These are phyloP conservation scores for Panicum virgatum DNA, from an alignment of 202 grass and related monocot genomes.

Conservation along the genomic window DNA sequence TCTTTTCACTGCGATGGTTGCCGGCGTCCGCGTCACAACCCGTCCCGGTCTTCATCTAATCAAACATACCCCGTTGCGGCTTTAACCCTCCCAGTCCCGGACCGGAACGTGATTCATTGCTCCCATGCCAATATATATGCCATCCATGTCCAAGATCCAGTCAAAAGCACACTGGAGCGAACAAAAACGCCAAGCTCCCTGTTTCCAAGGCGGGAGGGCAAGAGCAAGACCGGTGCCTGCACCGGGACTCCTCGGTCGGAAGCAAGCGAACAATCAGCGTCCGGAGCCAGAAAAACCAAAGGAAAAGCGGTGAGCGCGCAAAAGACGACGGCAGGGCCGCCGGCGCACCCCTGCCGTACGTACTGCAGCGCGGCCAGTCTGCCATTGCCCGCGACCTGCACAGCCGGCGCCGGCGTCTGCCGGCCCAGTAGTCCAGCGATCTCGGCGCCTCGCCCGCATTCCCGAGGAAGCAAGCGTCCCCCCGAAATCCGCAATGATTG, in stretches of 20 bases:
- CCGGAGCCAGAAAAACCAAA: slow-evolving; percentile 20
- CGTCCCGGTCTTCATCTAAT: background rate
- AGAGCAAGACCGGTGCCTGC: slow-evolving; percentile 4
- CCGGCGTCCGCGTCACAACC: background rate
- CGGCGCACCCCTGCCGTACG: slow-evolving; percentile 12
- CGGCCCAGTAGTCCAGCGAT: background rate
- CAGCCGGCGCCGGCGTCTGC: background rate
- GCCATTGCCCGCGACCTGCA: background rate
- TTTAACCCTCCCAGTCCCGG: background rate
- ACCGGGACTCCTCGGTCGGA: background rate
- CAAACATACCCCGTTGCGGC: background rate
- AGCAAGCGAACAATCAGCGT: slow-evolving; percentile 35
- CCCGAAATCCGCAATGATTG: slow-evolving; percentile 49
- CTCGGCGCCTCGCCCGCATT: background rate
- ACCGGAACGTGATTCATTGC: background rate
- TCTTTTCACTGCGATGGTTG: background rate
- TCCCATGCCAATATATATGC: no score
- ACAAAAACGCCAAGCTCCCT: slow-evolving; percentile 29
- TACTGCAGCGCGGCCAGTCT: background rate
- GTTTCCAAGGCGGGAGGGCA: background rate
- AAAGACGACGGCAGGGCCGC: slow-evolving; percentile 36
- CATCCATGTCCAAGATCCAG: background rate
- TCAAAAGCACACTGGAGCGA: slow-evolving; percentile 33
- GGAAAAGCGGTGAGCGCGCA: background rate
- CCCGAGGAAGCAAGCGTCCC: slow-evolving; percentile 16